These are phyloP conservation scores for Euphorbia corollata DNA, from an alignment of 441 rosid genomes.

Conservation along the genomic window DNA sequence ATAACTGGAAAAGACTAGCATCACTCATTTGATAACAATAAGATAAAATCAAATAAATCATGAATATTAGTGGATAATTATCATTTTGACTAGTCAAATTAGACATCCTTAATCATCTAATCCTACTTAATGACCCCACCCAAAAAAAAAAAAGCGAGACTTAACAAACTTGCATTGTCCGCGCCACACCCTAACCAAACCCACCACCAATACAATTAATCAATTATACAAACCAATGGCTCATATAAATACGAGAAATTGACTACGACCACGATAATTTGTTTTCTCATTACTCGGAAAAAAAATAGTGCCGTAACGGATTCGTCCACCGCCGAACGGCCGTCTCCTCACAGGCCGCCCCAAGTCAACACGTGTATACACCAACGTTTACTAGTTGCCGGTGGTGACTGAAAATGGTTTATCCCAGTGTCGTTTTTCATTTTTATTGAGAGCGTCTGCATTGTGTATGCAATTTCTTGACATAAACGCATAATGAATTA, in stretches of 20 bases:
- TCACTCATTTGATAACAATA: too few relatives aligned
- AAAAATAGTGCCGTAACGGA: not conserved
- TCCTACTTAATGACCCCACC: not conserved
- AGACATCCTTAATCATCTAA: not conserved
- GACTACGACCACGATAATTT: not conserved
- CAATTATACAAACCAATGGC: too few relatives aligned
- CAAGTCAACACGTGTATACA: constrained; percentile 3
- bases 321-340: not conserved
- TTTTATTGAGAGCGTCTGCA: too few relatives aligned
- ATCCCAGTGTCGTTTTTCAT: not conserved
- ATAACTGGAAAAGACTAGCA: not conserved
- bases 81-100: not conserved
- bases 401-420: not conserved
- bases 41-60: not conserved
- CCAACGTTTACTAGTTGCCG: not conserved
- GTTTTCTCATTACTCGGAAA: too few relatives aligned
- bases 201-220: not conserved
- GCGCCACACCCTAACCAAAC: not conserved
- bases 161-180: not conserved
- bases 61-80: not conserved
- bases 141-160: not conserved
- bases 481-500: too few relatives aligned
- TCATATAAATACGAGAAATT: not conserved
- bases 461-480: too few relatives aligned
- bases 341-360: not conserved